Percentiles rank a stretch among this genome's conserved stretches.
These are phyloP conservation scores for Camelina neglecta DNA, from an alignment of 345 rosid genomes.

Conservation along the genomic window DNA sequence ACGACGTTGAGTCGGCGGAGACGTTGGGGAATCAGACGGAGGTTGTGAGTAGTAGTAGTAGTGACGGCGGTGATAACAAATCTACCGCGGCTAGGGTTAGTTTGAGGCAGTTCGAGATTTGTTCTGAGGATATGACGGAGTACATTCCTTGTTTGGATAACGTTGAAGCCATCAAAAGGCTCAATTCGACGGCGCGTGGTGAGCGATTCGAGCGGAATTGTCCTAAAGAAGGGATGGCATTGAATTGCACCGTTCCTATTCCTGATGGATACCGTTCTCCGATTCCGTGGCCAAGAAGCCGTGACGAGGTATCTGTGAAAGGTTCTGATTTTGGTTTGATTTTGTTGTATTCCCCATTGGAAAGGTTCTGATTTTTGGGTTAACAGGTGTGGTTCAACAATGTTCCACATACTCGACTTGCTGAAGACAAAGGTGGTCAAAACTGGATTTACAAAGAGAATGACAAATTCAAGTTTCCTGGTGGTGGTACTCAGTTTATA, in stretches of 20 bases:
- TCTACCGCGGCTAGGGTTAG: constrained; percentile 38
- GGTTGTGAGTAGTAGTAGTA: constrained; percentile 8
- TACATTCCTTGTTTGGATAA: constrained; percentile 92
- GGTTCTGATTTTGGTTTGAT: not conserved
- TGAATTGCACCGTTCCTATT: constrained; percentile 82
- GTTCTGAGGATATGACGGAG: constrained; percentile 71
- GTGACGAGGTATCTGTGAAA: constrained; percentile 70
- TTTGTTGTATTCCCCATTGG: not conserved
- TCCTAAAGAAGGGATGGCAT: constrained; percentile 60
- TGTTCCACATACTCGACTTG: constrained; percentile 86
- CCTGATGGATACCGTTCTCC: constrained; percentile 76
- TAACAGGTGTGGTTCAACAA: constrained; percentile 84
- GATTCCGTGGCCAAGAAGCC: constrained; percentile 93
- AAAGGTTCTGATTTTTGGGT: constrained; percentile 22
- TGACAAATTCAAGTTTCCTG: constrained; percentile 91
- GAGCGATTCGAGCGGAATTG: constrained; percentile 89
- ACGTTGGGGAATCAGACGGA: constrained; percentile 54
- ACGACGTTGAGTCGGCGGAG: constrained; percentile 67
- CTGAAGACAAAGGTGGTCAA: constrained; percentile 96
- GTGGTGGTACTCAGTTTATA: constrained; percentile 98
- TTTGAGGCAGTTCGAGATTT: constrained; percentile 54
- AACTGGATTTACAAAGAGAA: constrained; percentile 83
- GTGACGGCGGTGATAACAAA: constrained; percentile 31
- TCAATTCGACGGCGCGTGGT: constrained; percentile 79
- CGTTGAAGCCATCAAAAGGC: constrained; percentile 60